Conservation (phyloP, 129 eudicot genomes). For the Sambucus nigra region DNA sequence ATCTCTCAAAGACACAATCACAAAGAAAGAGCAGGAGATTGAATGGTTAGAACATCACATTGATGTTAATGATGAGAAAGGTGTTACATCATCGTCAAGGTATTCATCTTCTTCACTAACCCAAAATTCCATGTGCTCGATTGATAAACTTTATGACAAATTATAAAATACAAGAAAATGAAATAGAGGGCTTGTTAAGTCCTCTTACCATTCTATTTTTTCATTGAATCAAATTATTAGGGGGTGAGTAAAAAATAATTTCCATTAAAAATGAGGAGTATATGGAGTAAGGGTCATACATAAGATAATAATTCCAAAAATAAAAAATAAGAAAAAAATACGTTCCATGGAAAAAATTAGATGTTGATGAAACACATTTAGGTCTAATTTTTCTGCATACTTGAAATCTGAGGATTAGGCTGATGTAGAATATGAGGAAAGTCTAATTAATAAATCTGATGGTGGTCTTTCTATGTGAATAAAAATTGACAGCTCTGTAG, state of each 20-base stretch:
- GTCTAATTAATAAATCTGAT: conserved; percentile 34
- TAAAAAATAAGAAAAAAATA: no score
- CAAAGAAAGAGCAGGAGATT: conserved; percentile 81
- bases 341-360: conserved; percentile 9
- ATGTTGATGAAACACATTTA: conserved; percentile 18
- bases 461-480: conserved; percentile 42
- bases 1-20: conserved; percentile 49
- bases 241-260: no score
- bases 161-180: no score
- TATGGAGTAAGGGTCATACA: no score
- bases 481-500: conserved; percentile 50
- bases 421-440: conserved; percentile 30
- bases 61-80: conserved; percentile 24
- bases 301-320: no score
- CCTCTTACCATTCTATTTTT: no score
- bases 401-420: conserved; percentile 9
- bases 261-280: no score
- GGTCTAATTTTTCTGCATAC: conserved; percentile 18
- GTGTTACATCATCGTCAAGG: conserved; percentile 23
- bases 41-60: conserved; percentile 40
- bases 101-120: conserved; percentile 36
- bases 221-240: no score
- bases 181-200: no score
- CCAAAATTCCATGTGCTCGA: conserved; percentile 11
- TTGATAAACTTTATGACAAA: no score